Base-by-base conservation (phyloP, 805 yeast genomes). In the Candida ortonii region DNA sequence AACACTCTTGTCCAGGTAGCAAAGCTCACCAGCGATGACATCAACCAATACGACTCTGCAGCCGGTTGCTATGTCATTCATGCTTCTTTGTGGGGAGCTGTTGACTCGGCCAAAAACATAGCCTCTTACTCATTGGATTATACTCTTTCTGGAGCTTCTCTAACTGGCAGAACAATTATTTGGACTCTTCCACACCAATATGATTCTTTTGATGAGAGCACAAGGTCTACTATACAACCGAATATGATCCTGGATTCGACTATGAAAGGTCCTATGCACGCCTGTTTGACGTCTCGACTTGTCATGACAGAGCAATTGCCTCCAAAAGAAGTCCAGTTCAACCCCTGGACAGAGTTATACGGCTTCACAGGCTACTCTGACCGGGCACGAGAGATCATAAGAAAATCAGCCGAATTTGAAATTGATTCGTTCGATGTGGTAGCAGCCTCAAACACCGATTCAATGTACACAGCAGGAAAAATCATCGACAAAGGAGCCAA, bases 391-490 rank as follows among this genome's bases (percentile, higher is more conserved):
- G 46, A 55, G 2, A 38, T 60, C 19, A 71, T 84, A 21, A 57
- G 62, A 8, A 47, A 54, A 14, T 73, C 73, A 1, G 82, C 84
- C 2, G 52, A 48, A n/a, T 41, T 56, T 5, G 93, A 84, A 47
- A 57, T 73, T 7, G 50, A 67, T 18, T 74, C 67, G 33, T 57
- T 54, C 36, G 84, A 81, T 42, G 70, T 82, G 22, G 61, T 62
- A 4, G 71, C 68, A 12, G 73, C 70, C 57, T 71, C 82, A n/a
- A 64, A 82, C 49, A 64, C 80, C 8, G 86, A 86, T 43, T 86
- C 96, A 1, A 89, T 89, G 84, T 90, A 90, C 61, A 78, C 85
- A 14, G 73, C 95, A 2, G 98, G 97, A 9, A 90, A 93, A 57
- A 70, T 78, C 17, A 64, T 89, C 31, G 96, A 88, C 47, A 93